Conservation (phyloP, 2,329 filamentous ascomycete species). For the Ceratocystis diversiconidia region DNA sequence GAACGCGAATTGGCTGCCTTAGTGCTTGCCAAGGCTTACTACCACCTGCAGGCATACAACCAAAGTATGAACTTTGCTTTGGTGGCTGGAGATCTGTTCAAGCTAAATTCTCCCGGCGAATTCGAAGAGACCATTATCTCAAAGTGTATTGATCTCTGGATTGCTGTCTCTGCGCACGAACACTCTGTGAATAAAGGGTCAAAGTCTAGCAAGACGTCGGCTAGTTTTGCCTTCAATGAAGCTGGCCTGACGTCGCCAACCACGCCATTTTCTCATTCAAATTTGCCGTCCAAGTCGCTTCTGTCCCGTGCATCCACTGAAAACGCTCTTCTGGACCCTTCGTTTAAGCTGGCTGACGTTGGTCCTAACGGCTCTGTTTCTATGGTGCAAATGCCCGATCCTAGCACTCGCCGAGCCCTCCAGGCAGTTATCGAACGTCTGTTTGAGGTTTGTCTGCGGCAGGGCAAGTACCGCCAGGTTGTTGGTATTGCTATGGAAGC, state of each 20-base stretch:
- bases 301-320: slow-evolving; percentile 49
- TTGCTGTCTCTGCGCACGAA: slow-evolving; percentile 51
- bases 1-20: slow-evolving; percentile 88
- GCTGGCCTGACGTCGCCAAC: slow-evolving; percentile 70
- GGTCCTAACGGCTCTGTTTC: slow-evolving; percentile 26
- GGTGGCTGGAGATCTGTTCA: slow-evolving; percentile 86
- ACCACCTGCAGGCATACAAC: slow-evolving; percentile 96
- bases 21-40: slow-evolving; percentile 95
- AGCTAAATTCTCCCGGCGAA: slow-evolving; percentile 78
- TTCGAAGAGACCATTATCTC: slow-evolving; percentile 99
- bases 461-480: slow-evolving; percentile 84
- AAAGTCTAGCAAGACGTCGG: slow-evolving; percentile 39
- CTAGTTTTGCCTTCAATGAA: slow-evolving; percentile 61
- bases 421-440: slow-evolving; percentile 75
- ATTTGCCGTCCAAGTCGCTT: slow-evolving; percentile 82
- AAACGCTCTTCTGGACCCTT: slow-evolving; percentile 33
- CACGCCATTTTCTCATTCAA: slow-evolving; percentile 88
- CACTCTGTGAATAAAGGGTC: slow-evolving; percentile 31
- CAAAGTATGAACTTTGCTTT: slow-evolving; percentile 98
- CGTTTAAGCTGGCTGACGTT: slow-evolving; percentile 30
- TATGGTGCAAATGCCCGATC: slow-evolving; percentile 45
- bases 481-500: slow-evolving; percentile 94
- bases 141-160: slow-evolving; percentile 96
- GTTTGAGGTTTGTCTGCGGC: slow-evolving; percentile 76
- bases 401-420: slow-evolving; percentile 63